A percentile compares a stretch with the other conserved stretches of the same genome.
Conservation (phyloP, 192 early-diverging fungal genomes). For the Backusella parvicylindrica region DNA sequence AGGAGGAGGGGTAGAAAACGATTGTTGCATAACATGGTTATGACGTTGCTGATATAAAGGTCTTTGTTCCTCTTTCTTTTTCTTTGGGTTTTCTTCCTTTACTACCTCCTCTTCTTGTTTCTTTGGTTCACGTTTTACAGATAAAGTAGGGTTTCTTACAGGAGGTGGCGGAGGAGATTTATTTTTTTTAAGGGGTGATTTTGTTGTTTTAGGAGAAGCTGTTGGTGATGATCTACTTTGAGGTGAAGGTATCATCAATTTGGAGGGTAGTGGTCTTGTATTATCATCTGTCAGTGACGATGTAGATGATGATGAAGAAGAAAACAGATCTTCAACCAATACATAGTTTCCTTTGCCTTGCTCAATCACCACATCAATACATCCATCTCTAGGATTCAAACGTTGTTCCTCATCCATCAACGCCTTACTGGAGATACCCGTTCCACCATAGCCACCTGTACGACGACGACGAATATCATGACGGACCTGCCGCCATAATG, state of each 20-base stretch:
- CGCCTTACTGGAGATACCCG: not conserved
- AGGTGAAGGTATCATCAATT: not conserved
- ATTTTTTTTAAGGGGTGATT: not conserved
- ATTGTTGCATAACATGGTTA: not conserved
- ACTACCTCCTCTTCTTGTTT: not conserved
- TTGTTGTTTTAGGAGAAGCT: not conserved
- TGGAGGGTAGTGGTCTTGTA: not conserved
- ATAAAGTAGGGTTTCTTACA: constrained; percentile 6
- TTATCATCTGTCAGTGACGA: not conserved
- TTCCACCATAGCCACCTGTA: constrained; percentile 11
- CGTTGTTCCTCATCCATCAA: not conserved
- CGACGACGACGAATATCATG: not conserved
- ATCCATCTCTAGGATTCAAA: constrained; percentile 8
- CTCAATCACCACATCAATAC: constrained; percentile 18
- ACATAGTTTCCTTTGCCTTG: constrained; percentile 21
- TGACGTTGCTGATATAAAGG: not conserved
- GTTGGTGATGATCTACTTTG: not conserved
- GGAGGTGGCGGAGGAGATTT: not conserved
- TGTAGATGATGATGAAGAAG: not conserved
- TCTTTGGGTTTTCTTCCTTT: too few species aligned
- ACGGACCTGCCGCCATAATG: constrained; percentile 26
- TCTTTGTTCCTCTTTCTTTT: not conserved
- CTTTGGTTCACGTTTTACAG: not conserved
- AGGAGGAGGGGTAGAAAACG: constrained; percentile 4
- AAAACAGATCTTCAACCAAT: not conserved